Evolutionary conservation across 768 basidiomycete genomes (phyloP).

Genomic region (Macrocybe gigantea): DNA sequence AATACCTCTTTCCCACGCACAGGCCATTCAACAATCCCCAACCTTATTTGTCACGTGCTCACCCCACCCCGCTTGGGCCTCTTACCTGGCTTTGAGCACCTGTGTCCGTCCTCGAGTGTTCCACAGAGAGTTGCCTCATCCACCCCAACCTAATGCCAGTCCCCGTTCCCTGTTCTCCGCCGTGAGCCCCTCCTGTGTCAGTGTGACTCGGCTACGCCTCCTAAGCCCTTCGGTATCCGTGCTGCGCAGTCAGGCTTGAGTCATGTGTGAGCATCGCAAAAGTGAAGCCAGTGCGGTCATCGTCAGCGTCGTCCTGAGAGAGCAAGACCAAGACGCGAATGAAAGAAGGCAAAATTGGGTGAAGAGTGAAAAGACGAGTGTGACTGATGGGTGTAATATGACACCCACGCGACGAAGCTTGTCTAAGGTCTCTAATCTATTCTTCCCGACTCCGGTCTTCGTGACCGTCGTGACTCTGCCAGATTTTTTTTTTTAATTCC

Average conservation of each 20-base stretch:
- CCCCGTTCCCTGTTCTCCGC: no score
- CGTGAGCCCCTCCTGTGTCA: no score
- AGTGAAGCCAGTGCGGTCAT: background rate
- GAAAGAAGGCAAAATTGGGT: constrained; percentile 10
- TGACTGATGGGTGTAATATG: constrained; percentile 16
- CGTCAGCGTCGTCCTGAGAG: background rate
- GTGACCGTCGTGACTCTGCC: constrained; percentile 12
- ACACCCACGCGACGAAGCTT: constrained; percentile 9
- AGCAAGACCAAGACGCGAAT: background rate
- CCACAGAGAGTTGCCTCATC: background rate
- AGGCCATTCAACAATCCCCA: constrained; percentile 36
- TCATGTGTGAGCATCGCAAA: no score
- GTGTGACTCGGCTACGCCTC: no score
- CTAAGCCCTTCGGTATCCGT: no score
- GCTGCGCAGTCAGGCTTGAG: no score
- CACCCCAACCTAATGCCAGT: no score
- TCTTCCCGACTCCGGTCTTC: constrained; percentile 7
- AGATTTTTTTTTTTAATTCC: no score
- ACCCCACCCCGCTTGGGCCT: constrained; percentile 1
- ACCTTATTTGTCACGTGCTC: constrained; percentile 31
- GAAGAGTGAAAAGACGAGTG: constrained; percentile 14
- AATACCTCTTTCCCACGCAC: constrained; percentile 39
- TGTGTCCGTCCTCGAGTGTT: background rate
- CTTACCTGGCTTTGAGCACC: background rate
- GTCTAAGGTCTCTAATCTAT: background rate